These are phyloP conservation scores for Colletotrichum phormii DNA, from an alignment of 2,329 filamentous ascomycete species.

Conservation along the genomic window DNA sequence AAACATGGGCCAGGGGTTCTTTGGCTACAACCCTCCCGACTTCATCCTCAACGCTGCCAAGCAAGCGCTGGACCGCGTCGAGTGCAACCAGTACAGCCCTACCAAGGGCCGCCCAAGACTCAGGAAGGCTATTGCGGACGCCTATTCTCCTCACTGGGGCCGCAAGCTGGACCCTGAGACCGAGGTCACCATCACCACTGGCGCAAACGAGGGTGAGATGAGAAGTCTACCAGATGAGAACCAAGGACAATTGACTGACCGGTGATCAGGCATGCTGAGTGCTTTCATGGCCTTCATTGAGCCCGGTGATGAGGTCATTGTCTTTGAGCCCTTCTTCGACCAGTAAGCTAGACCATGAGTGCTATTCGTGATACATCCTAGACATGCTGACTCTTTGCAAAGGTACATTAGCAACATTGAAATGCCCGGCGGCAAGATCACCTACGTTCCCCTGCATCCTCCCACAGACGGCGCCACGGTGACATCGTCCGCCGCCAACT, in stretches of 20 bases:
- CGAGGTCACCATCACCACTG: conserved; percentile 94
- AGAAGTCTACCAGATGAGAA: background rate
- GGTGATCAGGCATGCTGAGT: conserved; percentile 81
- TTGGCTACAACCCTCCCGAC: conserved; percentile 92
- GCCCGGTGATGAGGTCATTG: conserved; percentile 92
- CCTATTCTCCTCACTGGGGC: conserved; percentile 92
- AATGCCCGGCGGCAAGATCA: conserved; percentile 95
- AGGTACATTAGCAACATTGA: conserved; percentile 97
- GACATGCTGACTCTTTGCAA: conserved; percentile 16
- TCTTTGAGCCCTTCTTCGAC: conserved; percentile 99
- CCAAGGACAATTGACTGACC: background rate
- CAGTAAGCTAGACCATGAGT: conserved; percentile 66
- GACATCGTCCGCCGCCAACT: conserved; percentile 88
- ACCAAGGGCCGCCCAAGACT: conserved; percentile 92
- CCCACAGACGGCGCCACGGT: conserved; percentile 81
- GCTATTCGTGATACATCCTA: background rate
- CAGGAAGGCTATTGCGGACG: conserved; percentile 91
- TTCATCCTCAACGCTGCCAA: conserved; percentile 96
- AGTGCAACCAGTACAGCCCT: conserved; percentile 98
- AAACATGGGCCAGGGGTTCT: conserved; percentile 78
- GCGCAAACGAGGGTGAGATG: conserved; percentile 78
- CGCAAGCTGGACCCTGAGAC: conserved; percentile 86
- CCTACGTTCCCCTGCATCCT: conserved; percentile 95
- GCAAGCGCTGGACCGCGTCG: conserved; percentile 86
- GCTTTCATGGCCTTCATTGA: conserved; percentile 99